Evolutionary conservation across 495 filamentous ascomycete species (phyloP).

Genomic region (Trichoderma erinaceum): DNA sequence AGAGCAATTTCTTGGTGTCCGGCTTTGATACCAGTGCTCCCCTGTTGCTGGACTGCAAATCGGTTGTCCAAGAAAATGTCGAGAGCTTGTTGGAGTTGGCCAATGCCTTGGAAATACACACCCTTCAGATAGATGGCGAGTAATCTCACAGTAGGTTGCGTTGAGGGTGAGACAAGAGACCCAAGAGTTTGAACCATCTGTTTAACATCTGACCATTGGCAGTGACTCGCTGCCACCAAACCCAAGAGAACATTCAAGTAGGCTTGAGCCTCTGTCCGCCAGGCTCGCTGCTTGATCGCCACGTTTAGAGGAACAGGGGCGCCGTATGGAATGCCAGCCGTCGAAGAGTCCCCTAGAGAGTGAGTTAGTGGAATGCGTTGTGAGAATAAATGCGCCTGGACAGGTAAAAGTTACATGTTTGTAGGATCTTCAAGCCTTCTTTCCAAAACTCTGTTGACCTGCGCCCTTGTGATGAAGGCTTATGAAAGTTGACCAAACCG

Average conservation of each 20-base stretch:
- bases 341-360: not conserved
- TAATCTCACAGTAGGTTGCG: slow-evolving; percentile 29
- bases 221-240: slow-evolving; percentile 39
- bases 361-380: not conserved
- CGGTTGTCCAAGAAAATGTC: slow-evolving; percentile 54
- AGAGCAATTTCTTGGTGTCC: slow-evolving; percentile 56
- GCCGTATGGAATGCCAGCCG: slow-evolving; percentile 6
- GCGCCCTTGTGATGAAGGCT: slow-evolving; percentile 9
- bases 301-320: not conserved
- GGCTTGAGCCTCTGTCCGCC: slow-evolving; percentile 38
- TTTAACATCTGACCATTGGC: slow-evolving; percentile 41
- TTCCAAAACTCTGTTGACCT: slow-evolving; percentile 7
- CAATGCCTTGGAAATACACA: slow-evolving; percentile 71
- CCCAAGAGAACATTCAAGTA: slow-evolving; percentile 44
- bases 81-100: slow-evolving; percentile 60
- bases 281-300: slow-evolving; percentile 19
- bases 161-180: slow-evolving; percentile 27
- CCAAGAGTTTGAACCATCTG: slow-evolving; percentile 35
- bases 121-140: slow-evolving; percentile 64
- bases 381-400: not conserved
- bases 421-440: slow-evolving; percentile 2
- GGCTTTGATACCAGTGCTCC: slow-evolving; percentile 50
- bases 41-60: slow-evolving; percentile 46
- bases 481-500: slow-evolving; percentile 48
- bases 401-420: not conserved